phyloP scores from a whole-genome alignment of 306 rosid genomes.

The Erythrophleum fordii region DNA sequence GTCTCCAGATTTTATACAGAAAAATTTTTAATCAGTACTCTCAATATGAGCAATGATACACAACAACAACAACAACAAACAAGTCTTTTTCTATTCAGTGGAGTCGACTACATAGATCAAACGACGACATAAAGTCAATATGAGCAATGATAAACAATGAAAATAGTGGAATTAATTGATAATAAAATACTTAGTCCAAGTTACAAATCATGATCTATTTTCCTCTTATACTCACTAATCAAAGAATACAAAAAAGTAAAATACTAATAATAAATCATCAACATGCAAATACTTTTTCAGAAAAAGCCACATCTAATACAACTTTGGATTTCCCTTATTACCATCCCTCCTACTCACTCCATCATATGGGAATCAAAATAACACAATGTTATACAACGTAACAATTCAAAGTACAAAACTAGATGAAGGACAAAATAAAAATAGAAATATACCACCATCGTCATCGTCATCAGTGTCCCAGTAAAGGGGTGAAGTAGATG shows the following conservation, averaged over 20 bases:
- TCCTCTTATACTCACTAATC: slow-evolving; percentile 16
- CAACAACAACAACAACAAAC: no score
- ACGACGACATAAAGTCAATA: no score
- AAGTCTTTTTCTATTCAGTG: no score
- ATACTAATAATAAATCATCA: neutral
- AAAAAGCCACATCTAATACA: slow-evolving; percentile 3
- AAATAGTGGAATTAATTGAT: neutral
- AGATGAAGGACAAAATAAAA: neutral
- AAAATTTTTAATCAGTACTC: neutral
- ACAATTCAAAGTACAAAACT: neutral
- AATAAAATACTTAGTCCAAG: neutral
- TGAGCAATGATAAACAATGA: neutral
- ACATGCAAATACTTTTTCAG: neutral
- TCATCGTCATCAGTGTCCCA: slow-evolving; percentile 96
- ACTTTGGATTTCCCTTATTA: slow-evolving; percentile 1
- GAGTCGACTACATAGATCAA: no score
- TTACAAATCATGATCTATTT: slow-evolving; percentile 2
- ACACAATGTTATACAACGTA: neutral
- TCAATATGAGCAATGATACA: neutral
- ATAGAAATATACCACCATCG: slow-evolving; percentile 66
- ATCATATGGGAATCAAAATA: neutral
- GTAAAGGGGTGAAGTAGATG: slow-evolving; percentile 94
- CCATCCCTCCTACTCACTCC: slow-evolving; percentile 22
- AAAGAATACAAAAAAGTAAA: slow-evolving; percentile 3
- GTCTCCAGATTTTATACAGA: neutral